These are phyloP conservation scores for Selaginella tamariscina DNA, from an alignment of 75 land plant genomes.

Conservation along the genomic window DNA sequence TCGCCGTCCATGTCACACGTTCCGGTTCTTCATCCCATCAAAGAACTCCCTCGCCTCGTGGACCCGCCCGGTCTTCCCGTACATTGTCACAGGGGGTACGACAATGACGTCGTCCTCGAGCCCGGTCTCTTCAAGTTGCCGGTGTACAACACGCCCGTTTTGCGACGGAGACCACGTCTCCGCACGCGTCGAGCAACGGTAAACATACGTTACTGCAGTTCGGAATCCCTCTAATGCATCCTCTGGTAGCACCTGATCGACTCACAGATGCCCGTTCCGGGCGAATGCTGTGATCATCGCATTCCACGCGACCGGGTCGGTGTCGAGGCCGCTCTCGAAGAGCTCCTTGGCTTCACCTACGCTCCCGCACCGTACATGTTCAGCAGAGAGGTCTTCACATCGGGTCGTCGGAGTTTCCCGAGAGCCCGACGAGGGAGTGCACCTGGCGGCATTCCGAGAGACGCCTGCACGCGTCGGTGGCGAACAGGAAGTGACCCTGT, in stretches of 20 bases:
- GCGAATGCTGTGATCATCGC: background rate
- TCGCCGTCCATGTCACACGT: slow-evolving; percentile 10
- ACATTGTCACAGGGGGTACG: background rate
- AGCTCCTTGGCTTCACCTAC: background rate
- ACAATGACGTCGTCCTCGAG: background rate
- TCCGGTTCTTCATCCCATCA: background rate
- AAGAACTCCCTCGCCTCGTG: background rate
- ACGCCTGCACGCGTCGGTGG: background rate
- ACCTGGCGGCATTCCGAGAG: background rate
- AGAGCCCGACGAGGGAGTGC: background rate
- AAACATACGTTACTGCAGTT: background rate
- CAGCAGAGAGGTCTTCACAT: background rate
- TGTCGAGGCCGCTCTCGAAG: background rate
- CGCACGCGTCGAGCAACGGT: slow-evolving; percentile 1
- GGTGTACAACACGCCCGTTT: background rate
- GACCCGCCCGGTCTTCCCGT: background rate
- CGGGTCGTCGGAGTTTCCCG: background rate
- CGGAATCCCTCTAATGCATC: no score
- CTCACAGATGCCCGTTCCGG: background rate
- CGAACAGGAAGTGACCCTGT: background rate
- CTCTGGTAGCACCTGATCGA: no score
- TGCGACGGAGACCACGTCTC: background rate
- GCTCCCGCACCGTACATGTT: background rate
- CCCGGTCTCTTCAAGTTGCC: background rate
- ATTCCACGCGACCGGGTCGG: background rate